These are phyloP conservation scores for Daldinia caldariorum DNA, from an alignment of 495 filamentous ascomycete species.

Conservation along the genomic window DNA sequence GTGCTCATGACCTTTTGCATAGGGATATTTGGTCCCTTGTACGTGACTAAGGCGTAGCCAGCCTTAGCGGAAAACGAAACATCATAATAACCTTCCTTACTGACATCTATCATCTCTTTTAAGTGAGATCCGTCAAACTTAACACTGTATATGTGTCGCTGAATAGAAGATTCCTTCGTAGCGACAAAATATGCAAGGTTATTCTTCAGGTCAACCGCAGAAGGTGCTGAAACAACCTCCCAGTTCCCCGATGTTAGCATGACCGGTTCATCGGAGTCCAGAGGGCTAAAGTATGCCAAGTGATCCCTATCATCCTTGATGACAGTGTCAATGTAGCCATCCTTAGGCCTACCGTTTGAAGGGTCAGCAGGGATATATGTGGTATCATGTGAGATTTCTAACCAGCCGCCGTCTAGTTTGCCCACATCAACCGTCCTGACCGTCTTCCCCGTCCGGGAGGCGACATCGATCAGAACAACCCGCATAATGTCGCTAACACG, in stretches of 20 bases:
- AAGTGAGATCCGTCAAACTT: constrained; percentile 79
- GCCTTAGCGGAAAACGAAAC: constrained; percentile 85
- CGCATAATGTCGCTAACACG: constrained; percentile 90
- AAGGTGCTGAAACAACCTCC: constrained; percentile 92
- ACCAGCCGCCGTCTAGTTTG: constrained; percentile 92
- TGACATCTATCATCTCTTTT: constrained; percentile 75
- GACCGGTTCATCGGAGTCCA: constrained; percentile 81
- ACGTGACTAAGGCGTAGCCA: constrained; percentile 83
- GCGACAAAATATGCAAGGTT: constrained; percentile 91
- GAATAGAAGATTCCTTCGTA: constrained; percentile 85
- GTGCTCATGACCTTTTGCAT: constrained; percentile 93
- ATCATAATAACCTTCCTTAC: constrained; percentile 81
- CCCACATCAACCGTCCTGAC: constrained; percentile 81
- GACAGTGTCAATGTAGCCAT: constrained; percentile 93
- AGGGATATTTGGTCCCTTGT: constrained; percentile 85
- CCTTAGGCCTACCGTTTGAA: constrained; percentile 74
- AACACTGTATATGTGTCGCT: constrained; percentile 91
- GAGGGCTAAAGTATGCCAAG: constrained; percentile 91
- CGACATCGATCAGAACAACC: constrained; percentile 86
- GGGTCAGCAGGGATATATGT: constrained; percentile 87
- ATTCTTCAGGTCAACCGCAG: constrained; percentile 82
- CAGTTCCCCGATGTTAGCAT: constrained; percentile 89
- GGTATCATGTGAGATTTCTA: constrained; percentile 90
- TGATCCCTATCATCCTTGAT: constrained; percentile 90
- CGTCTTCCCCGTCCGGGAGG: constrained; percentile 75